Evolutionary conservation across 2,329 filamentous ascomycete genomes (phyloP).

Genomic region (Moelleriella libera): DNA sequence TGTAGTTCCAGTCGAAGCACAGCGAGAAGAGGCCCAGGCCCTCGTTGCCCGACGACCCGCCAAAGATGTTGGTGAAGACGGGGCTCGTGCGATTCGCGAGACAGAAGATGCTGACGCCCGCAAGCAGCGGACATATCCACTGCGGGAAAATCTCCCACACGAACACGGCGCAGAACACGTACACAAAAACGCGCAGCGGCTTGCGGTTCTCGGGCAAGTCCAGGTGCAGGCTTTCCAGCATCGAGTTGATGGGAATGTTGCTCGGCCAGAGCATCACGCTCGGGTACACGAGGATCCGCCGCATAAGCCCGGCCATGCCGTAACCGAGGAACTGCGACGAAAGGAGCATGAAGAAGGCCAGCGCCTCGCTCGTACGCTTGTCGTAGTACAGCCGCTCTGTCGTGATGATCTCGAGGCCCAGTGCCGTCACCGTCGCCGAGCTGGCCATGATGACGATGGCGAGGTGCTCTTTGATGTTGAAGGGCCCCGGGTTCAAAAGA

Average conservation of each 20-base stretch:
- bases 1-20: constrained; percentile 28
- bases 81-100: constrained; percentile 24
- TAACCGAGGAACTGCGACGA: constrained; percentile 41
- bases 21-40: constrained; percentile 24
- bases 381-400: constrained; percentile 32
- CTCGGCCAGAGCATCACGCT: constrained; percentile 35
- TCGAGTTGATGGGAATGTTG: constrained; percentile 15
- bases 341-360: constrained; percentile 33
- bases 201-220: constrained; percentile 18
- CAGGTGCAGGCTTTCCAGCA: constrained; percentile 15
- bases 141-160: constrained; percentile 34
- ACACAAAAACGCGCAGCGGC: constrained; percentile 25
- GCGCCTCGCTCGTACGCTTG: constrained; percentile 31
- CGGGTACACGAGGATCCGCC: constrained; percentile 36
- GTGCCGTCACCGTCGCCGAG: constrained; percentile 17
- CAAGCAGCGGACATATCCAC: constrained; percentile 28
- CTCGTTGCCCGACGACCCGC: constrained; percentile 23
- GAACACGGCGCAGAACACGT: constrained; percentile 22
- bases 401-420: constrained; percentile 30
- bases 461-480: constrained; percentile 42
- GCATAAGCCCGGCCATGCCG: constrained; percentile 34
- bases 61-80: constrained; percentile 33
- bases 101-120: constrained; percentile 23
- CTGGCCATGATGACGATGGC: constrained; percentile 41
- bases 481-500: constrained; percentile 33